phyloP scores from a whole-genome alignment of 2,329 filamentous ascomycete species.

The Lecanicillium sp. region DNA sequence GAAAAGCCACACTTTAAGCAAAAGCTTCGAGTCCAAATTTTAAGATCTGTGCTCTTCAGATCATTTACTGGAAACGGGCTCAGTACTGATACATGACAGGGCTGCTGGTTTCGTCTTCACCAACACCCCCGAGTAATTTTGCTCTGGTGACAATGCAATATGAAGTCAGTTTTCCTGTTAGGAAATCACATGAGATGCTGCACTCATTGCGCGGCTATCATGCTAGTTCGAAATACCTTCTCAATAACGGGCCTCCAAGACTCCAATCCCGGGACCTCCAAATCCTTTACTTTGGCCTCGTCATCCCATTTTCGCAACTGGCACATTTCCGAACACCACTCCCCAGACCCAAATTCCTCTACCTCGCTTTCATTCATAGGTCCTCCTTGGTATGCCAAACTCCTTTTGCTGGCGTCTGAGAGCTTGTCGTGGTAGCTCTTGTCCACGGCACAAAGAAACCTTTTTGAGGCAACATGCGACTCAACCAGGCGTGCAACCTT shows the following conservation, averaged over 20 bases:
- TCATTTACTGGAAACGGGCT: too few relatives aligned
- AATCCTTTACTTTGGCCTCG: slow-evolving; percentile 10
- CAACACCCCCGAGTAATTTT: too few relatives aligned
- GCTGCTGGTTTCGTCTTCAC: too few relatives aligned
- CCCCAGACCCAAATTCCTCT: slow-evolving; percentile 6
- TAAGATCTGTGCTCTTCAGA: too few relatives aligned
- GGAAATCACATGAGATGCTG: too few relatives aligned
- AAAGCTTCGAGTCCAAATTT: too few relatives aligned
- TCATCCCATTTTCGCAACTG: slow-evolving; percentile 12
- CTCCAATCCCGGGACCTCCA: background rate
- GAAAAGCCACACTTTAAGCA: too few relatives aligned
- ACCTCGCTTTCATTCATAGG: slow-evolving; percentile 9
- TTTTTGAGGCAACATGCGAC: slow-evolving; percentile 13
- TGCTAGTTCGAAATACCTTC: slow-evolving; percentile 1
- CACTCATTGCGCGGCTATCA: background rate
- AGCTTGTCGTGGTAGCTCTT: slow-evolving; percentile 9
- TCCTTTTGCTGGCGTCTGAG: slow-evolving; percentile 13
- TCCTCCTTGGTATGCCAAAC: slow-evolving; percentile 11
- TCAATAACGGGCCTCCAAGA: slow-evolving; percentile 6
- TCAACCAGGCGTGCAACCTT: slow-evolving; percentile 13
- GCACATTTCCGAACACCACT: slow-evolving; percentile 13
- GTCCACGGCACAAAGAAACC: slow-evolving; percentile 13
- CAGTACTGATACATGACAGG: too few relatives aligned
- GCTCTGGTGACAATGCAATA: too few relatives aligned
- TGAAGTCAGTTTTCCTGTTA: too few relatives aligned